Evolutionary conservation across 345 rosid genomes (phyloP), one percentile per base, ranked within the genome.

Genomic region (Raphanus sativus): DNA sequence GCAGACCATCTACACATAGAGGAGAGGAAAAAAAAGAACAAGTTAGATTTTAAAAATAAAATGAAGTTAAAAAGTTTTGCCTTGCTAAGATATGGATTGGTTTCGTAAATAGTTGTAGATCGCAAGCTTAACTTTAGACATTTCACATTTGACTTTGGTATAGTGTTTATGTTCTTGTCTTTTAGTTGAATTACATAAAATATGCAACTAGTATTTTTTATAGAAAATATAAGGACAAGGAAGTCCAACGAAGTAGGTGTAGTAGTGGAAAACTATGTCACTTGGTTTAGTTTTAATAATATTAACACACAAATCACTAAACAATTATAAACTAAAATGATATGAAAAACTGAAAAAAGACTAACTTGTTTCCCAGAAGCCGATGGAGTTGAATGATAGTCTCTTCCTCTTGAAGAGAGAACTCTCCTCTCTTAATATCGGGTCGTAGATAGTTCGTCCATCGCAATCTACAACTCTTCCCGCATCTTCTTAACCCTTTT

Each of bases 1-100:
- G 90, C 87, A 0, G 91, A 89, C 94, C 94, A 89, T 78, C 94
- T 89, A 71, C 2, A 58, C 29, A 42, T 10, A 61, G 1, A 50
- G 69, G 34, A 69, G 11, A 32, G 21, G 21, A 21, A 21, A 38
- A 63, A 40, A 13, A 42, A 42, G 63, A 55, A 21, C 0, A 2
- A 69, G 59, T 68, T 73, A 62, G 67, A 21, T 8, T 30, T 26
- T 2, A 8, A 33, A 65, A 17, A 24, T 26, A 8, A 13, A 38
- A 68, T 55, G 5, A 64, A 54, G 30, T 17, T 32, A 16, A 64
- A 16, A 36, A 11, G 66, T 13, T 71, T 77, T 65, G 52, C 71
- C 62, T 71, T 65, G 52, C 59, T 70, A 63, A 70, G 32, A 13
- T 65, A 58, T 33, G 55, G 55, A 50, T 50, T 65, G 50, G 71